Evolutionary conservation across 2,329 filamentous ascomycete species (phyloP).

Genomic region (Paecilomyces formosus): DNA sequence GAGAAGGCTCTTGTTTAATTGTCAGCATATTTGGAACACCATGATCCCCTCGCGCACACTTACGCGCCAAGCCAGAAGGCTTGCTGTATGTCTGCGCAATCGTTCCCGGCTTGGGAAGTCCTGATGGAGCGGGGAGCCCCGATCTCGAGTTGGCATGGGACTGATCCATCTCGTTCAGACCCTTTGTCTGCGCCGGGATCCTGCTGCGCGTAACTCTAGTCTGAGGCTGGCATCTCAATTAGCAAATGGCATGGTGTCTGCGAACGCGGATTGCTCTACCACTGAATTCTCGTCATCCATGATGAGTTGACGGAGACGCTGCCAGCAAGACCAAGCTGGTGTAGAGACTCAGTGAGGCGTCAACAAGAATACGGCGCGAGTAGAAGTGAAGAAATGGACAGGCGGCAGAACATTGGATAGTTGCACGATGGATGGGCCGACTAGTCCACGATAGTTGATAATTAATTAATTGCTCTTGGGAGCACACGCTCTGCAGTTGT

Average conservation of each 20-base stretch:
- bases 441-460: too few species aligned
- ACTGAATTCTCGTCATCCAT: conserved; percentile 30
- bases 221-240: conserved; percentile 13
- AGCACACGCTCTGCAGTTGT: neutral
- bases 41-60: conserved; percentile 14
- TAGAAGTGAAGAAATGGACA: neutral
- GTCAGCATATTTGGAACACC: conserved; percentile 3
- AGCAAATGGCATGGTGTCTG: neutral
- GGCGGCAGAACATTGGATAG: neutral
- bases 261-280: conserved; percentile 6
- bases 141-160: conserved; percentile 45
- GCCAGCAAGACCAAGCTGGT: neutral
- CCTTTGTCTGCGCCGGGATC: conserved; percentile 19
- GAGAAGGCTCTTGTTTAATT: conserved; percentile 37
- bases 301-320: conserved; percentile 2
- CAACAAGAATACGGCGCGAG: neutral
- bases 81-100: conserved; percentile 45
- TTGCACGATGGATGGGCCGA: neutral
- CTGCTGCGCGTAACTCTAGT: conserved; percentile 18
- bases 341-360: neutral
- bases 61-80: conserved; percentile 38
- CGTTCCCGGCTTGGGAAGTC: conserved; percentile 37
- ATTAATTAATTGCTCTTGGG: too few species aligned
- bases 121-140: conserved; percentile 17
- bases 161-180: conserved; percentile 45